Conservation (phyloP, 495 filamentous ascomycete genomes). For the Penicillium nucicola region DNA sequence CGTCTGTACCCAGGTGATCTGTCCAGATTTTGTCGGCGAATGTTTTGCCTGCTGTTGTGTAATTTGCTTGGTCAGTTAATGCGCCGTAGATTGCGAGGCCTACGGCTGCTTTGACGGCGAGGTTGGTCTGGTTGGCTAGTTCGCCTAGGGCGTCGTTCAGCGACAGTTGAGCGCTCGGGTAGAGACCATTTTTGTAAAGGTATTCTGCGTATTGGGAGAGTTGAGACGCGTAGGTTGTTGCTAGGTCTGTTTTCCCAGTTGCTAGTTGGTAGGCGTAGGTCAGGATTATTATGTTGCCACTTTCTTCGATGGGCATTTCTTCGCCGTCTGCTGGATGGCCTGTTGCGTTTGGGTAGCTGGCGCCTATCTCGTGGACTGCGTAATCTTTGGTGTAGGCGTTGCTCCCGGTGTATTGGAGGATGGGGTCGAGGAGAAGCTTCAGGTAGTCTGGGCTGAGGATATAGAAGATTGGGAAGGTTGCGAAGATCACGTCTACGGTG, state of each 20-base stretch:
- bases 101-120: slow-evolving; percentile 51
- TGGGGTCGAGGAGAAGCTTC: slow-evolving; percentile 36
- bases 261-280: slow-evolving; percentile 35
- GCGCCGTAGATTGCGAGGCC: slow-evolving; percentile 41
- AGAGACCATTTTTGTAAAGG: slow-evolving; percentile 40
- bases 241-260: slow-evolving; percentile 28
- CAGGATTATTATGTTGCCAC: slow-evolving; percentile 38
- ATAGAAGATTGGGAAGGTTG: slow-evolving; percentile 40
- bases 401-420: slow-evolving; percentile 36
- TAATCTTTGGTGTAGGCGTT: slow-evolving; percentile 33
- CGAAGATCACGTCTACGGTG: slow-evolving; percentile 46
- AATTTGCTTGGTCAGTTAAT: slow-evolving; percentile 29
- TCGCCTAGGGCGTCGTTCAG: slow-evolving; percentile 46
- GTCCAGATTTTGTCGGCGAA: slow-evolving; percentile 40
- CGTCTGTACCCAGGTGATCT: slow-evolving; percentile 32
- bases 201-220: slow-evolving; percentile 45
- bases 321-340: slow-evolving; percentile 33
- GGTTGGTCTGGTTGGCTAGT: slow-evolving; percentile 48
- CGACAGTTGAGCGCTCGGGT: slow-evolving; percentile 43
- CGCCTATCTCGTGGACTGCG: slow-evolving; percentile 34
- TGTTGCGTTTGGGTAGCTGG: slow-evolving; percentile 41
- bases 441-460: slow-evolving; percentile 39
- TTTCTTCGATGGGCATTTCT: slow-evolving; percentile 40
- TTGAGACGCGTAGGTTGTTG: slow-evolving; percentile 23
- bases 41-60: slow-evolving; percentile 29